Conservation (phyloP, 2,329 filamentous ascomycete genomes). For the Cordyceps farinosa region DNA sequence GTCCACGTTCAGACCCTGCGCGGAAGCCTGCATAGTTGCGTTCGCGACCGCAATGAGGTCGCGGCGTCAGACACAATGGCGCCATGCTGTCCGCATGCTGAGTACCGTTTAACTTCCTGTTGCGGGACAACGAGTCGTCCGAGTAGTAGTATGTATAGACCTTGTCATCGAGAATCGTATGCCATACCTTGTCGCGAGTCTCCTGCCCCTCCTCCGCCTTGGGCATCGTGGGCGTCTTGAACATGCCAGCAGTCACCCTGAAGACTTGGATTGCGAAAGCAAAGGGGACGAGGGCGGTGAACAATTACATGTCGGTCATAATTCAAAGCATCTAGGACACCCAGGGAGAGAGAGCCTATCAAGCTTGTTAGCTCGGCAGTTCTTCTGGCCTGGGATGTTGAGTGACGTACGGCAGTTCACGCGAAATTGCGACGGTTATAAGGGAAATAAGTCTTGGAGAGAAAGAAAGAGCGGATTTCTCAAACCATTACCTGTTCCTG, state of each 20-base stretch:
- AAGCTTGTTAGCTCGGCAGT: no score
- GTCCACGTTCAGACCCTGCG: neutral
- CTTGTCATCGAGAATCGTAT: neutral
- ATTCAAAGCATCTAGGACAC: slow-evolving; percentile 1
- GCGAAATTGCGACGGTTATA: no score
- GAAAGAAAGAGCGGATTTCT: no score
- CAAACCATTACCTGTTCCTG: no score
- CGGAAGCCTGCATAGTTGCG: neutral
- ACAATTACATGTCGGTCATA: neutral
- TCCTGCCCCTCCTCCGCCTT: neutral
- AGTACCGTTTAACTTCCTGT: neutral
- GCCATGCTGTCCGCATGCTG: neutral
- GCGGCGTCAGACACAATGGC: neutral
- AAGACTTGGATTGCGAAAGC: neutral
- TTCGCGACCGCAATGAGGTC: neutral
- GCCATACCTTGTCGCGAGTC: slow-evolving; percentile 1
- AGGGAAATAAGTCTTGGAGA: no score
- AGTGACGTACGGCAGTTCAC: no score
- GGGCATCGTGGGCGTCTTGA: neutral
- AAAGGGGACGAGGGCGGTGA: neutral
- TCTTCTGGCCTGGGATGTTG: no score
- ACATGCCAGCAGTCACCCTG: neutral
- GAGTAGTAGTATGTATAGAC: slow-evolving; percentile 7
- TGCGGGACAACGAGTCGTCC: neutral
- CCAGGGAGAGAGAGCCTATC: no score